phyloP scores from a whole-genome alignment of 2,329 filamentous ascomycete species.

The Setomelanomma holmii region DNA sequence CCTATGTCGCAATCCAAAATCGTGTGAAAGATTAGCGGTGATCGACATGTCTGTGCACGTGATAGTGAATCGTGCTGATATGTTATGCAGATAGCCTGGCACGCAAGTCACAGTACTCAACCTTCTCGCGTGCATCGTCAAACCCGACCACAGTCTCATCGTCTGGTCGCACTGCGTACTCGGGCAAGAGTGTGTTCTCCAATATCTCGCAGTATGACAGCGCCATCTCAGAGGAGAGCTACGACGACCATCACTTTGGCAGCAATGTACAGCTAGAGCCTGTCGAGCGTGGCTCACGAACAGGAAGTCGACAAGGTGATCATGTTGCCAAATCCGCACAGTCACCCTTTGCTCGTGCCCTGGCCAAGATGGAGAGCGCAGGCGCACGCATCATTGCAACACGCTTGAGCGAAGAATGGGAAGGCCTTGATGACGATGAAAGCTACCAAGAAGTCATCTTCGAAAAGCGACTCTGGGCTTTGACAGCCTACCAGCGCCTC shows the following conservation, averaged over 20 bases:
- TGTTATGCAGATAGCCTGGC: constrained; percentile 3
- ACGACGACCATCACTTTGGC: constrained; percentile 16
- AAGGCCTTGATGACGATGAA: constrained; percentile 34
- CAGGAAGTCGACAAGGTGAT: constrained; percentile 28
- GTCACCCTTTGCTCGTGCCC: constrained; percentile 29
- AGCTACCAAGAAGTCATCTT: constrained; percentile 35
- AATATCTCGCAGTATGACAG: constrained; percentile 24
- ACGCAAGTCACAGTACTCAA: constrained; percentile 23
- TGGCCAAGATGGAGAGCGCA: constrained; percentile 36
- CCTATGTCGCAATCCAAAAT: constrained; percentile 2
- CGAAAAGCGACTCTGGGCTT: constrained; percentile 37
- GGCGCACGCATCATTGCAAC: constrained; percentile 33
- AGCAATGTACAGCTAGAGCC: constrained; percentile 26
- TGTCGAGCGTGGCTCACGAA: constrained; percentile 27
- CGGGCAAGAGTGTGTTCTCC: constrained; percentile 29
- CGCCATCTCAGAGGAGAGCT: constrained; percentile 21
- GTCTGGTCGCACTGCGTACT: constrained; percentile 18
- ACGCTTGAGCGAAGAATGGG: constrained; percentile 36
- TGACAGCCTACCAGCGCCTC: constrained; percentile 34
- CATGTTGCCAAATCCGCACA: constrained; percentile 22
- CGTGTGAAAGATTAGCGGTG: constrained; percentile 12
- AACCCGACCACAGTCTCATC: constrained; percentile 22
- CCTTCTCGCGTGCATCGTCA: constrained; percentile 25
- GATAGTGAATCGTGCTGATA: constrained; percentile 9
- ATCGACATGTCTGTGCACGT: constrained; percentile 2